Percentiles rank a stretch among this genome's conserved stretches.
Conservation (phyloP, 352 stramenopile genomes). For the Blastocystis sp. region DNA sequence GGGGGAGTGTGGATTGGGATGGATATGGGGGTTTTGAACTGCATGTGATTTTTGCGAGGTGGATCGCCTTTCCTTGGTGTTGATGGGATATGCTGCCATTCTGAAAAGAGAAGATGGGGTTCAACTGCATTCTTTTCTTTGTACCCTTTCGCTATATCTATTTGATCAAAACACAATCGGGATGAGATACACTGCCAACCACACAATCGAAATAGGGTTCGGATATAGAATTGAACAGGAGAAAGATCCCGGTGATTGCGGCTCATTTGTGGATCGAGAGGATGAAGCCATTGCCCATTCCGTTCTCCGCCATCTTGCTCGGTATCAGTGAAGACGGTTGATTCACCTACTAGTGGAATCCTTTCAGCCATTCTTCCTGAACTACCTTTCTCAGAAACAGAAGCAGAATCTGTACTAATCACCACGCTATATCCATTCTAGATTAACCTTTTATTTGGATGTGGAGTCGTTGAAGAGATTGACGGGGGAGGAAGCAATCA, state of each 20-base stretch:
- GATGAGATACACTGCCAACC: conserved; percentile 15
- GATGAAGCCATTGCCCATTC: conserved; percentile 56
- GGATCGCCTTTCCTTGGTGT: no score
- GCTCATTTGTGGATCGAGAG: neutral
- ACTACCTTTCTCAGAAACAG: conserved; percentile 52
- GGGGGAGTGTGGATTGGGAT: no score
- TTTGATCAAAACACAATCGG: neutral
- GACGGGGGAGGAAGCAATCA: neutral
- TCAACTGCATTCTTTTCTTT: no score
- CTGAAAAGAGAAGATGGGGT: no score
- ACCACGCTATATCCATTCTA: conserved; percentile 1
- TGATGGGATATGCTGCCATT: no score
- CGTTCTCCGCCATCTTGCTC: conserved; percentile 24
- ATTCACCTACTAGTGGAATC: conserved; percentile 41
- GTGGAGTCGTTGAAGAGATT: conserved; percentile 26
- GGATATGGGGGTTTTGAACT: no score
- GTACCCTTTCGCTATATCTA: neutral
- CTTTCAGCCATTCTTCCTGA: conserved; percentile 39
- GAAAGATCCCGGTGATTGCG: no score
- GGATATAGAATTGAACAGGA: neutral
- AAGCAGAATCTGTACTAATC: conserved; percentile 27
- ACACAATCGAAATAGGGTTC: neutral
- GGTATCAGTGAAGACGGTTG: conserved; percentile 3
- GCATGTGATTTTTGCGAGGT: no score
- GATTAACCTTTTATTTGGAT: conserved; percentile 50